Evolutionary conservation across 2,329 filamentous ascomycete species (phyloP).

Genomic region (Ascochyta fabae): DNA sequence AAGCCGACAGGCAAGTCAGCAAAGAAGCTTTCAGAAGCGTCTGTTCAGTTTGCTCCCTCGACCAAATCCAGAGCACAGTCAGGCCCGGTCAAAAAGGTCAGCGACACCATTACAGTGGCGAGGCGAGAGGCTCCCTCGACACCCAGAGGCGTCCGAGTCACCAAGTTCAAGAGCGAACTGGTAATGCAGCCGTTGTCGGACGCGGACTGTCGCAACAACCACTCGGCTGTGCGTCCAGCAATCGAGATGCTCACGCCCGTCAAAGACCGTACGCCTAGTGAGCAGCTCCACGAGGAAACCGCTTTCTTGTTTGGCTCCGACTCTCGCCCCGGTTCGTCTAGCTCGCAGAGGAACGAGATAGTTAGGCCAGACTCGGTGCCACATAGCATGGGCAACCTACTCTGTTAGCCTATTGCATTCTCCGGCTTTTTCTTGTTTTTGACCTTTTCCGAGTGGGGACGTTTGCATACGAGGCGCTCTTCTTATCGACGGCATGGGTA

Average conservation of each 20-base stretch:
- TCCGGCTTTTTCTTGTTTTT: conserved; percentile 27
- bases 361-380: conserved; percentile 33
- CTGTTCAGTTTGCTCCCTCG: neutral
- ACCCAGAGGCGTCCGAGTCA: conserved; percentile 27
- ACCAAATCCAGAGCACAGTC: conserved; percentile 5
- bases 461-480: conserved; percentile 31
- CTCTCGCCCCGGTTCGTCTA: conserved; percentile 36
- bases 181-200: conserved; percentile 39
- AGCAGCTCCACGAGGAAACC: conserved; percentile 36
- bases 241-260: conserved; percentile 40
- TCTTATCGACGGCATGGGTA: conserved; percentile 4
- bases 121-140: conserved; percentile 26
- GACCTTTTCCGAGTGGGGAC: neutral
- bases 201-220: conserved; percentile 42
- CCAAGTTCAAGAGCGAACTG: conserved; percentile 30
- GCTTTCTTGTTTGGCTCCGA: conserved; percentile 23
- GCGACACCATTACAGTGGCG: conserved; percentile 19
- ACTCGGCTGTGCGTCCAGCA: conserved; percentile 35
- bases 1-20: conserved; percentile 23
- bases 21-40: conserved; percentile 11
- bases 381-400: conserved; percentile 28
- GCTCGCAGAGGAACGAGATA: conserved; percentile 34
- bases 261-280: conserved; percentile 37
- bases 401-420: conserved; percentile 34
- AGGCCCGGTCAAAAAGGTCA: conserved; percentile 20